Conservation (phyloP, 208 protist species). For the Leptomonas seymouri region DNA sequence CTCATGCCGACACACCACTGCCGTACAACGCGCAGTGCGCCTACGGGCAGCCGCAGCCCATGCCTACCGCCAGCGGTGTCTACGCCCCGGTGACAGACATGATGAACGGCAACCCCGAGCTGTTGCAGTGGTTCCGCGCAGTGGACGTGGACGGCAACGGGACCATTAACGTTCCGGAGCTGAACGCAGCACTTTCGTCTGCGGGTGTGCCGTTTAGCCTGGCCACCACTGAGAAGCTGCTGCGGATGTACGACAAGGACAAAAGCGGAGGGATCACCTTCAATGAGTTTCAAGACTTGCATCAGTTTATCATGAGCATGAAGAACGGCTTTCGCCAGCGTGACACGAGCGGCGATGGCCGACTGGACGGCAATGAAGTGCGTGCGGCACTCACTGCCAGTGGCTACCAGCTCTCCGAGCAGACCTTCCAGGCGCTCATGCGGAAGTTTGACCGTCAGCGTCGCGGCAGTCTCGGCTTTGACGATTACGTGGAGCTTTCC, state of each 20-base stretch:
- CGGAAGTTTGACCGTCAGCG: conserved; percentile 83
- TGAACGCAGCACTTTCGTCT: conserved; percentile 71
- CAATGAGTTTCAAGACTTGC: conserved; percentile 76
- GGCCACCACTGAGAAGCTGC: conserved; percentile 74
- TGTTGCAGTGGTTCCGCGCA: conserved; percentile 76
- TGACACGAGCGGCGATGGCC: conserved; percentile 57
- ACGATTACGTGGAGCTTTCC: conserved; percentile 91
- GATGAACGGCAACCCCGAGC: conserved; percentile 39
- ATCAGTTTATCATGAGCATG: conserved; percentile 81
- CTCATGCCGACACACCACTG: conserved; percentile 21
- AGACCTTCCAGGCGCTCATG: conserved; percentile 86
- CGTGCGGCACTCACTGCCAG: conserved; percentile 54
- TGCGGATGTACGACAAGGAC: conserved; percentile 87
- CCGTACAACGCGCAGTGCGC: conserved; percentile 30
- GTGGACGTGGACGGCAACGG: conserved; percentile 81
- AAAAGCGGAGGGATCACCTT: conserved; percentile 63
- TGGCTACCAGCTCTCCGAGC: conserved; percentile 65
- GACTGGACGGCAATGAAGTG: conserved; percentile 72
- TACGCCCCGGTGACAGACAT: conserved; percentile 29
- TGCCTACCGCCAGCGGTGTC: conserved; percentile 22
- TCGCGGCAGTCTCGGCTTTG: conserved; percentile 75
- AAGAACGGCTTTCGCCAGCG: conserved; percentile 65
- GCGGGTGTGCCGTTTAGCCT: conserved; percentile 68
- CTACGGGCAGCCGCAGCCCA: conserved; percentile 21
- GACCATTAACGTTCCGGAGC: conserved; percentile 70